A percentile compares a stretch with the other conserved stretches of the same genome.
Evolutionary conservation across 2,329 filamentous ascomycete species (phyloP).

Genomic region (Pseudocercospora cruenta): DNA sequence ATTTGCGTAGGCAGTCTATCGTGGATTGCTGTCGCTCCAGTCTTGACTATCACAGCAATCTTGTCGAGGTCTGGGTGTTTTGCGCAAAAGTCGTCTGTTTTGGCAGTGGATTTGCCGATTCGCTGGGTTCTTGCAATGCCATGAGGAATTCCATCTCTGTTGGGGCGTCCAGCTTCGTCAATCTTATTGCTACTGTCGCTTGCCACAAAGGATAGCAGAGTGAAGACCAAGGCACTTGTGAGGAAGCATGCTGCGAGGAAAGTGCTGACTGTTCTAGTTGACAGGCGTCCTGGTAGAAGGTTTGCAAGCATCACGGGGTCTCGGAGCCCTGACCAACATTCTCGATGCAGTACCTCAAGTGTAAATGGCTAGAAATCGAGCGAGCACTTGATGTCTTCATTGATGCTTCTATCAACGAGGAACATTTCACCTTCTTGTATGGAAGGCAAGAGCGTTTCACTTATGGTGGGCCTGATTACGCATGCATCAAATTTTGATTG

Average conservation of each 20-base stretch:
- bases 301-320: not conserved
- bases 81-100: not conserved
- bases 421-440: not conserved
- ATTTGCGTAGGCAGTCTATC: slow-evolving; percentile 59
- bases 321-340: not conserved
- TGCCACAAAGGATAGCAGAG: not conserved
- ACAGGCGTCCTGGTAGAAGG: not conserved
- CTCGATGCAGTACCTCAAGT: not conserved
- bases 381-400: not conserved
- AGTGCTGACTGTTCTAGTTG: not conserved
- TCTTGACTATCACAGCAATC: slow-evolving; percentile 59
- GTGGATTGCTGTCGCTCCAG: slow-evolving; percentile 58
- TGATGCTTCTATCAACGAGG: not conserved
- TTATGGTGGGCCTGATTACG: not conserved
- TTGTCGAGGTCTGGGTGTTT: slow-evolving; percentile 41
- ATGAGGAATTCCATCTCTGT: not conserved
- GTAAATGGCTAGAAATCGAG: not conserved
- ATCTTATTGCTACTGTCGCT: not conserved
- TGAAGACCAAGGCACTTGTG: not conserved
- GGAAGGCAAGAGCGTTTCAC: not conserved
- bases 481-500: not conserved
- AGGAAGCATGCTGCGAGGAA: not conserved
- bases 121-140: not conserved
- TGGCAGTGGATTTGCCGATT: not conserved
- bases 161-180: not conserved